Percentiles rank a stretch among this genome's conserved stretches.
Conservation (phyloP, 306 rosid species). For the Prunus mira region DNA sequence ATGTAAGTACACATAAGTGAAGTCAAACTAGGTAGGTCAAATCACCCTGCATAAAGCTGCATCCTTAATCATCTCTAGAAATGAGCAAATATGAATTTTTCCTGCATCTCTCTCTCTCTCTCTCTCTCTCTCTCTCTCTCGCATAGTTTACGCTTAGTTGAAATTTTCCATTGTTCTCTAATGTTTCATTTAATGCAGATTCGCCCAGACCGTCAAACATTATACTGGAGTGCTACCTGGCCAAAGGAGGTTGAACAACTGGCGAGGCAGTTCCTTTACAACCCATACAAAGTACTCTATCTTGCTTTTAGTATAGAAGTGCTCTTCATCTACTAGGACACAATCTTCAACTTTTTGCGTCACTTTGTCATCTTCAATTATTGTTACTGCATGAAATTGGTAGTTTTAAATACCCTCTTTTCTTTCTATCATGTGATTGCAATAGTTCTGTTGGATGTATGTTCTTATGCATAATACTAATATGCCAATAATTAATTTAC, state of each 20-base stretch:
- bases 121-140: not conserved
- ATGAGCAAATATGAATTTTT: not conserved
- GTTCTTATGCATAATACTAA: not conserved
- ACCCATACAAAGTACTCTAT: conserved; percentile 72
- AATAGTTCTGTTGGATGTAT: not conserved
- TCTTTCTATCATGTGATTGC: conserved; percentile 1
- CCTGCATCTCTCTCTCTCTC: not conserved
- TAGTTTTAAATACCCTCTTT: not conserved
- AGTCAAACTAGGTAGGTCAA: not conserved
- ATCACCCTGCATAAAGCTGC: conserved; percentile 2
- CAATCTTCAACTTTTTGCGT: not conserved
- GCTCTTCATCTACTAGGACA: not conserved
- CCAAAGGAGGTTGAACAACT: conserved; percentile 97
- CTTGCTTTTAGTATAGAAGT: not conserved
- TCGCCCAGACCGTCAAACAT: conserved; percentile 92
- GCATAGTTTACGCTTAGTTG: not conserved
- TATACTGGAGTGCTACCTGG: conserved; percentile 99
- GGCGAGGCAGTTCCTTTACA: conserved; percentile 83
- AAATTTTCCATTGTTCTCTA: not conserved
- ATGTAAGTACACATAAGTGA: not conserved
- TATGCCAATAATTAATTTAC: not conserved
- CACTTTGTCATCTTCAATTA: not conserved
- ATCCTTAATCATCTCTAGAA: not conserved
- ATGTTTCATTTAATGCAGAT: conserved; percentile 45
- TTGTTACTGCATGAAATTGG: not conserved